Evolutionary conservation across 345 rosid genomes (phyloP), one percentile per base, ranked within the genome.

Genomic region (Erysimum cheiranthoides): DNA sequence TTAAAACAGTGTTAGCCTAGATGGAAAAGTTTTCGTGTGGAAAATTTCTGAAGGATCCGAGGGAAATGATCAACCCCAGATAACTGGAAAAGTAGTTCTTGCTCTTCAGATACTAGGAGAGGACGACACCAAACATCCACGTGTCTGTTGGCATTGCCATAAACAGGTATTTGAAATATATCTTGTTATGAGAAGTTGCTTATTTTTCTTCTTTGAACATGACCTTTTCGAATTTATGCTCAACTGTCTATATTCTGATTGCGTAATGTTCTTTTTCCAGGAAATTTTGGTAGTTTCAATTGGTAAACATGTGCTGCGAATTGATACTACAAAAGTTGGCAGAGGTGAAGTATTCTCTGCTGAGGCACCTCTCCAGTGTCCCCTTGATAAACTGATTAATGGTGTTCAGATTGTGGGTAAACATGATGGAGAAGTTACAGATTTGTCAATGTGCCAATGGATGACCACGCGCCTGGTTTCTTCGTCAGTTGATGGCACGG

Each of bases 81-180:
- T 94, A 36, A 80, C 87, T 47, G 97, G 90, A 70, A 82, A 77
- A 54, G 74, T 79, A 58, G 81, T 86, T 53, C 61, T 85, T 75
- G 91, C 97, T 58, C 80, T 90, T 80, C 93, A 90, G 70, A 84
- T 95, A 61, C 47, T 70, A 38, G 85, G 84, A 57, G 85, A 86
- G 64, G 87, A 66, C 47, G 88, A 89, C 51, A 61, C 80, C 39
- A 79, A 75, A 54, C 92, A 89, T 76, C 97, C 99, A 17, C 88
- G 88, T 50, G 85, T 92, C 51, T 95, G 97, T 80, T 95, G 99
- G 99, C 97, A 95, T 73, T 85, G 86, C 73, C 89, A 90, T 86
- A 95, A 88, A 74, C 97, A 90, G 81, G 99, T 92, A 87, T 58
- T 61, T 93, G 84, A 71, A 90, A 1, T 85, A 82, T 72, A 68